Percentiles rank a stretch among this genome's conserved stretches.
These are phyloP conservation scores for Chaetomiaceae sp. DNA, from an alignment of 2,329 filamentous ascomycete species.

Conservation along the genomic window DNA sequence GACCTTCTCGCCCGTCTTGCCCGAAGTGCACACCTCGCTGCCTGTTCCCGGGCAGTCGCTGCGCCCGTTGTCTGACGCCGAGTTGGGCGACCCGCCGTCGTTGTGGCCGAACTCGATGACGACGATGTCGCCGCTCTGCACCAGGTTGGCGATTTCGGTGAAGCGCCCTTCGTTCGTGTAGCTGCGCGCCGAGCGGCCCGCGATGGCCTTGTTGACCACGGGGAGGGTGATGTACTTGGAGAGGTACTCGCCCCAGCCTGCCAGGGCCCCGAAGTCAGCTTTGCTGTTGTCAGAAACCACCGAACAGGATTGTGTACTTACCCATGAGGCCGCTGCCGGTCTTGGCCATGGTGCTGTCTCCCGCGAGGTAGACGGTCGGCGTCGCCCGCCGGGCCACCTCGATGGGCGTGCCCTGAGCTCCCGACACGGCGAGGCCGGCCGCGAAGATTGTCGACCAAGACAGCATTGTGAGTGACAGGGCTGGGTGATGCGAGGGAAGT, in stretches of 20 bases:
- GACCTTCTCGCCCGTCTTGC: slow-evolving; percentile 27
- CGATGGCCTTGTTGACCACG: slow-evolving; percentile 58
- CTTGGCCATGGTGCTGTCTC: slow-evolving; percentile 53
- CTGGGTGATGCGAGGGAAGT: neutral
- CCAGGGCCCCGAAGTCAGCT: too few species aligned
- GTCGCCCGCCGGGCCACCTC: slow-evolving; percentile 17
- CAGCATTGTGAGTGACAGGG: slow-evolving; percentile 11
- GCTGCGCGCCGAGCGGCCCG: slow-evolving; percentile 58
- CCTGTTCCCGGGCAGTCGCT: slow-evolving; percentile 52
- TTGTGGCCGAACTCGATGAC: slow-evolving; percentile 70
- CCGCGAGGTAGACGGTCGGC: slow-evolving; percentile 46
- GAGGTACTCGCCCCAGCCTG: slow-evolving; percentile 56
- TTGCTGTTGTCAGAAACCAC: too few species aligned
- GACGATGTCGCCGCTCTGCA: slow-evolving; percentile 56
- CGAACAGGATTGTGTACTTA: too few species aligned
- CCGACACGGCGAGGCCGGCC: slow-evolving; percentile 13
- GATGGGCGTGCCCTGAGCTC: slow-evolving; percentile 14
- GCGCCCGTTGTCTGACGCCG: slow-evolving; percentile 53
- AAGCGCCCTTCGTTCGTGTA: slow-evolving; percentile 61
- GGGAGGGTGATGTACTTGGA: slow-evolving; percentile 41
- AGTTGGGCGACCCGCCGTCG: slow-evolving; percentile 54
- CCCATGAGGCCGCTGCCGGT: slow-evolving; percentile 30
- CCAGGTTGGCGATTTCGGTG: slow-evolving; percentile 44
- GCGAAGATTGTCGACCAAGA: slow-evolving; percentile 5
- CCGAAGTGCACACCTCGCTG: slow-evolving; percentile 46